Evolutionary conservation across 805 yeast genomes (phyloP), one percentile per base, ranked within the genome.

Genomic region (Zygoascus ofunaensis): DNA sequence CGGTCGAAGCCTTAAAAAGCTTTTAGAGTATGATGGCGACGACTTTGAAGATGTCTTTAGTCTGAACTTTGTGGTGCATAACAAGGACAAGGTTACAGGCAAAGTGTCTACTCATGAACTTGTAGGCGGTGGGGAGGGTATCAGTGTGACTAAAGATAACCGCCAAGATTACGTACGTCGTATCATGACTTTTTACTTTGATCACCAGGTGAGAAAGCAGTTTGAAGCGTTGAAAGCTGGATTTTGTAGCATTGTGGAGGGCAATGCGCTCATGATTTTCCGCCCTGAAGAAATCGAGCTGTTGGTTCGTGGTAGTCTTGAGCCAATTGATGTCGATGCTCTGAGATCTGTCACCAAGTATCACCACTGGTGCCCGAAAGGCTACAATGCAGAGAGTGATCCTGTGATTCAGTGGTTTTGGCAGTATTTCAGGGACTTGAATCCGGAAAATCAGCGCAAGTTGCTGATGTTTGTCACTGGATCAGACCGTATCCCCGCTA

Each of bases 401-500:
- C 46, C 53, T 0, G 64, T 79, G 0, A 71, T 87, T 3, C 45
- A 55, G 20, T 92, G 97, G 97, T 86, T 90, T 58, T 90, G 98
- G 97, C 79, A 81, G 15, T 77, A 77, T 58, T 72, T 85, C 52
- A 67, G 66, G n/a, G 54, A 63, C 8, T 59, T 80, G 43, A 56
- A 64, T 1, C 63, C 63, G 30, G 54, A 47, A 3, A 68, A 72
- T 24, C 94, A 84, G 52, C 77, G 78, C 50, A 74, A 73, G 52
- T 65, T 90, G 37, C 63, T 90, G 33, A 68, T 72, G 17, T 90
- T 90, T 60, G 79, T 89, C 2, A 89, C 96, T 0, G 97, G 97
- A 0, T 81, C 94, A 1, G 95, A 87, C 56, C 68, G 96, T 37
- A 71, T 92, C 5, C 97, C 98, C 0, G 94, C 96, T 0, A 85